phyloP scores from a whole-genome alignment of 768 basidiomycete genomes.

The Agrocybe pediades region DNA sequence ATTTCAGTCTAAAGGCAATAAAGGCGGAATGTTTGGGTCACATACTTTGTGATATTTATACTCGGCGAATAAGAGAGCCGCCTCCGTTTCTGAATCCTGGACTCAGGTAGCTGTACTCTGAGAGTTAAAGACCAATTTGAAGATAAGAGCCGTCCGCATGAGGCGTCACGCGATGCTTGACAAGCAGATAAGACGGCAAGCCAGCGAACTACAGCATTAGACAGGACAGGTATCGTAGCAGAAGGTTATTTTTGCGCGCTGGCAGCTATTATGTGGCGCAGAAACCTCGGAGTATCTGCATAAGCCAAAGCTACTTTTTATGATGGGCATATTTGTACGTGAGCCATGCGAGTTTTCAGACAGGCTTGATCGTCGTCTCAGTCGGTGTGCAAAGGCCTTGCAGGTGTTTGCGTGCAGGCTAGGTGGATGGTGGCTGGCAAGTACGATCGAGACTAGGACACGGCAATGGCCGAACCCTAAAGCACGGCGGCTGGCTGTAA shows the following conservation, averaged over 20 bases:
- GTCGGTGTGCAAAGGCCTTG: background rate
- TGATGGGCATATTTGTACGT: background rate
- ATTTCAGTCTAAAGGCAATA: background rate
- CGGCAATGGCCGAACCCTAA: constrained; percentile 24
- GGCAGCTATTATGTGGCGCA: background rate
- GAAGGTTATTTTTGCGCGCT: background rate
- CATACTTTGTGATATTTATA: constrained; percentile 5
- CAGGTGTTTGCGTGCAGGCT: too few species aligned
- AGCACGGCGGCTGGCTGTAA: constrained; percentile 7
- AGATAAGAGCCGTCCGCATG: background rate
- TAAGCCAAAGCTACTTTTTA: background rate
- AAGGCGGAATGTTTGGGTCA: background rate
- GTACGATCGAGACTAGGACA: background rate
- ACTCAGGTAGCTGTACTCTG: background rate
- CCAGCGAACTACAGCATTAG: too few species aligned
- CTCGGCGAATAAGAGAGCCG: background rate
- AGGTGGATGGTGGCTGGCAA: background rate
- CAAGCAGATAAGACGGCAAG: too few species aligned
- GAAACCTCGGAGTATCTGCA: background rate
- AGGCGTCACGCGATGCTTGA: background rate
- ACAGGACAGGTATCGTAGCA: too few species aligned
- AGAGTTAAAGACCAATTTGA: constrained; percentile 5
- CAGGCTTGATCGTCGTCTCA: background rate
- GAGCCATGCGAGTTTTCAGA: background rate
- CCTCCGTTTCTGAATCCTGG: background rate